A percentile compares a stretch with the other conserved stretches of the same genome.
Conservation (phyloP, 2,329 filamentous ascomycete genomes). For the Aaosphaeria arxii region DNA sequence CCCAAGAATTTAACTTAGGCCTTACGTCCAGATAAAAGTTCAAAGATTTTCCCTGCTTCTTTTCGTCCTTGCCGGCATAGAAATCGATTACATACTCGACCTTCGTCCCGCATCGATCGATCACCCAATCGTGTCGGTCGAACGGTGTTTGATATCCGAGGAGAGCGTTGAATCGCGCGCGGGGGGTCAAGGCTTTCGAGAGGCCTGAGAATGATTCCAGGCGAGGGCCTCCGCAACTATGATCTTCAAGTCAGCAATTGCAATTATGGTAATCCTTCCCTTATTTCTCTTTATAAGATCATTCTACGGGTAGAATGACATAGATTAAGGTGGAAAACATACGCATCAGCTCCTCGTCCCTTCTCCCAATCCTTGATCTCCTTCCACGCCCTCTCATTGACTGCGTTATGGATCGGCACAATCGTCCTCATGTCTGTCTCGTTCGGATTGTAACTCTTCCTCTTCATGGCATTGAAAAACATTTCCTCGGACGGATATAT, state of each 20-base stretch:
- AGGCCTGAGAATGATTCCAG: slow-evolving; percentile 79
- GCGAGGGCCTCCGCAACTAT: slow-evolving; percentile 70
- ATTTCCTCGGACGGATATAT: slow-evolving; percentile 95
- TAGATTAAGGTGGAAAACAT: slow-evolving; percentile 19
- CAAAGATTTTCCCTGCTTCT: slow-evolving; percentile 44
- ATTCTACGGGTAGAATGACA: no score
- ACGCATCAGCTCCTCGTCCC: slow-evolving; percentile 58
- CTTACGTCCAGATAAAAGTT: slow-evolving; percentile 65
- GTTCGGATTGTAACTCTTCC: slow-evolving; percentile 74
- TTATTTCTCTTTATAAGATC: no score
- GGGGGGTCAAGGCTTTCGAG: slow-evolving; percentile 66
- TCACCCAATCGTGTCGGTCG: slow-evolving; percentile 95
- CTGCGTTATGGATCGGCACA: slow-evolving; percentile 96
- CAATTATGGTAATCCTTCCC: no score
- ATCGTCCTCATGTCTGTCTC: slow-evolving; percentile 83
- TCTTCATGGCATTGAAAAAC: slow-evolving; percentile 96
- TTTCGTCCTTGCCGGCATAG: slow-evolving; percentile 68
- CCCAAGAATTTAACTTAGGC: slow-evolving; percentile 62
- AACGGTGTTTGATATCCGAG: slow-evolving; percentile 91
- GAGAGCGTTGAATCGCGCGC: slow-evolving; percentile 76
- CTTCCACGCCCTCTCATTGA: slow-evolving; percentile 93
- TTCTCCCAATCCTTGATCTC: slow-evolving; percentile 88
- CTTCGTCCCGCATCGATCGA: slow-evolving; percentile 81
- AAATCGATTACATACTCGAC: slow-evolving; percentile 99
- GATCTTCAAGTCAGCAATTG: neutral